Base-by-base conservation (phyloP, 176 grass and related monocot species). In the Musa schizocarpa region DNA sequence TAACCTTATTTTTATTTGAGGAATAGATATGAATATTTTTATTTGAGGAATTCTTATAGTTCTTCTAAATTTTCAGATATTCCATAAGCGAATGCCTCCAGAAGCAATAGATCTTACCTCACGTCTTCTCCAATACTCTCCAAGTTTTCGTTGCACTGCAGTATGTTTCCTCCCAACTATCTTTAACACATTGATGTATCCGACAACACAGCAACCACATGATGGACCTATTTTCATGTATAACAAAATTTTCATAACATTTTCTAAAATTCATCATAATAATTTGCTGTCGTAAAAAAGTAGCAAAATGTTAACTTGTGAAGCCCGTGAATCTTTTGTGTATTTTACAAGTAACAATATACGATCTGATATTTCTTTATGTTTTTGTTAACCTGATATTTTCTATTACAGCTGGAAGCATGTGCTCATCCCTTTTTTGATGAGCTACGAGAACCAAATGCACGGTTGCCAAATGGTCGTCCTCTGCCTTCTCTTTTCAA, bases 341-440 rank as follows among this genome's bases (percentile, higher is more conserved):
- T 65, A 65, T 63, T 24, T 56, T 12, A 10, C 0, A 23, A 63
- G 61, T 43, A 6, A 43, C 34, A 43, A 43, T 43, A 43, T 25
- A 22, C 20, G 10, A 63, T 63, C 20, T 63, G 61, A 22, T 65
- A 12, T 65, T 65, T 8, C 10, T 50, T 59, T 82, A 9, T 73
- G 57, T 76, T 54, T 80, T 63, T 19, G 11, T 48, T 51, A 16
- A 50, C 19, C 58, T 80, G 29, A 68, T 24, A 9, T 71, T 52
- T 85, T 77, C 24, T 69, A 24, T 55, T 84, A 22, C 79, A 90
- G 84, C 79, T 87, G 68, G 88, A 90, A 26, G 88, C 88, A 84
- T 87, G 88, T 84, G 84, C 84, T 10, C 88, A 90, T 70, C 74
- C 88, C 49, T 90, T 90, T 69, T 90, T 90, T 76, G 84, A 90